Evolutionary conservation across 1,139 yeast species (phyloP).

Genomic region (Scheffersomyces stambukii): DNA sequence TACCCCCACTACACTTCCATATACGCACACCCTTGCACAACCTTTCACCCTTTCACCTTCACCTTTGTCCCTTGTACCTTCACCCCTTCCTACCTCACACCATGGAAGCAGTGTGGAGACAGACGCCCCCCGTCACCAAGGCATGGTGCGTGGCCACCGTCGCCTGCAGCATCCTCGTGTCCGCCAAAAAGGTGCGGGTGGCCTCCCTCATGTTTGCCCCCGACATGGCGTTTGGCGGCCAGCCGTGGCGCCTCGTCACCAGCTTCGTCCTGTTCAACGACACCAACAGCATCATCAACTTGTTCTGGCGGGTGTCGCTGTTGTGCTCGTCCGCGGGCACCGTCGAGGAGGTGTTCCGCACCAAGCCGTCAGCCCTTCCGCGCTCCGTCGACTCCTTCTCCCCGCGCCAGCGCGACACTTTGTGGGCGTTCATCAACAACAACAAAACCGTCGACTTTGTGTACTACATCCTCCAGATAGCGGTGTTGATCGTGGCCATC

Average conservation of each 20-base stretch:
- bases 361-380: conserved; percentile 15
- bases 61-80: not conserved
- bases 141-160: conserved; percentile 24
- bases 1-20: too few relatives aligned
- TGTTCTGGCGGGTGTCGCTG: conserved; percentile 16
- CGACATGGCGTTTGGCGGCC: conserved; percentile 20
- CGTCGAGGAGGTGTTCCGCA: conserved; percentile 17
- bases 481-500: conserved; percentile 17
- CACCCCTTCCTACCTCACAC: not conserved
- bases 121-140: conserved; percentile 31
- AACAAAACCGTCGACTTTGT: conserved; percentile 26
- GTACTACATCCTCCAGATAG: conserved; percentile 24
- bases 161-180: conserved; percentile 15
- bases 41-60: too few relatives aligned
- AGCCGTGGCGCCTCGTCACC: conserved; percentile 38
- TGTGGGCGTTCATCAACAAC: conserved; percentile 15
- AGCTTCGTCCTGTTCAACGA: conserved; percentile 32
- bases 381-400: conserved; percentile 11
- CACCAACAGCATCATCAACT: conserved; percentile 18
- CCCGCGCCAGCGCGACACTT: conserved; percentile 12
- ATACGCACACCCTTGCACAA: too few relatives aligned
- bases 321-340: conserved; percentile 14
- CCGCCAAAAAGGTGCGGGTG: conserved; percentile 13
- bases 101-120: conserved; percentile 11
- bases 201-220: conserved; percentile 18